A percentile compares a stretch with the other conserved stretches of the same genome.
phyloP scores from a whole-genome alignment of 169 alveolate genomes.

The Cryptosporidium sp. region DNA sequence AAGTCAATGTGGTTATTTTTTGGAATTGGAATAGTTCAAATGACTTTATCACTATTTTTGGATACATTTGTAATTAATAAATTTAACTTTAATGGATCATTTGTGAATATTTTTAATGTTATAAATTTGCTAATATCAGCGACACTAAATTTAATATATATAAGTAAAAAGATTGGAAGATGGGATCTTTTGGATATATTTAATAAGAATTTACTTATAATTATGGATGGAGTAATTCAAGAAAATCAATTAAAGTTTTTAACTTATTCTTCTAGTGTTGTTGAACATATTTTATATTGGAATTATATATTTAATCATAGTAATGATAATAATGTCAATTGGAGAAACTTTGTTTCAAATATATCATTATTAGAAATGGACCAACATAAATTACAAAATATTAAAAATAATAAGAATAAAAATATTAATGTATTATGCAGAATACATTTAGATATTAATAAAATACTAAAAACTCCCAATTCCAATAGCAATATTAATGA shows the following conservation, averaged over 20 bases:
- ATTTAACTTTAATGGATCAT: neutral
- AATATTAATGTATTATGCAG: slow-evolving; percentile 22
- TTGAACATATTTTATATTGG: slow-evolving; percentile 1
- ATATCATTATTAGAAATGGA: slow-evolving; percentile 50
- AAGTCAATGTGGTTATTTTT: neutral
- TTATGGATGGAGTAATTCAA: neutral
- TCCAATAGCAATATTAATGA: neutral
- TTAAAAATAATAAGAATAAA: neutral
- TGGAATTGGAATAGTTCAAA: neutral
- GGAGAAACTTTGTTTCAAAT: slow-evolving; percentile 2
- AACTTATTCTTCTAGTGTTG: neutral
- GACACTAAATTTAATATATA: neutral
- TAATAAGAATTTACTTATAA: neutral
- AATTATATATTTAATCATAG: neutral
- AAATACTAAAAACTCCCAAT: neutral
- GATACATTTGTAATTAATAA: slow-evolving; percentile 1
- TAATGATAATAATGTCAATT: no score
- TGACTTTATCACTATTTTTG: neutral
- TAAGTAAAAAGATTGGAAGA: neutral
- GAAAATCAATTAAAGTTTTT: slow-evolving; percentile 28
- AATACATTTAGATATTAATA: slow-evolving; percentile 8
- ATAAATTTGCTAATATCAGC: slow-evolving; percentile 3
- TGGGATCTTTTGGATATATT: neutral
- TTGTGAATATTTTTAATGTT: neutral
- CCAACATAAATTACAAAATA: slow-evolving; percentile 17